These are phyloP conservation scores for Aspergillus hortae DNA, from an alignment of 2,329 filamentous ascomycete genomes.

Conservation along the genomic window DNA sequence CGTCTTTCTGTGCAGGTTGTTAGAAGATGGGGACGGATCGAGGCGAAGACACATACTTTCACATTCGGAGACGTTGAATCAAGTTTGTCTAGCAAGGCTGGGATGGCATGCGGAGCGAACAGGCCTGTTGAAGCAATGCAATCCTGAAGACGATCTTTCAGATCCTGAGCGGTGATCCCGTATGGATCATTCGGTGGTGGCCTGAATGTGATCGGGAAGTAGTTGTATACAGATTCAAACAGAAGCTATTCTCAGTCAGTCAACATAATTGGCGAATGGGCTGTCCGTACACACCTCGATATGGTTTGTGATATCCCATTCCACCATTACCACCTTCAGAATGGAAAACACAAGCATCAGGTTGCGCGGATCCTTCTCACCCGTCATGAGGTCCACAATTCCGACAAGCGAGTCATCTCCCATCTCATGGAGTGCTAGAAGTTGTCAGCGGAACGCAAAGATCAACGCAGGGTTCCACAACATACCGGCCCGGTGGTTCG, in stretches of 20 bases:
- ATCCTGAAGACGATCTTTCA: conserved; percentile 61
- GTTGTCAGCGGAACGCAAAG: conserved; percentile 6
- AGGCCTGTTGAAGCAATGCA: conserved; percentile 61
- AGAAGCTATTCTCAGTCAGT: conserved; percentile 40
- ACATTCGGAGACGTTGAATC: conserved; percentile 67
- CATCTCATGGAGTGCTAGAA: conserved; percentile 51
- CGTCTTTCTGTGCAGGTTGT: conserved; percentile 51
- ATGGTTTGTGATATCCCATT: conserved; percentile 62
- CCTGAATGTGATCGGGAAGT: conserved; percentile 69
- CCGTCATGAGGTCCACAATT: conserved; percentile 62
- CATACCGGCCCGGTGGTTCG: conserved; percentile 56
- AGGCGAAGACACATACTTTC: conserved; percentile 45
- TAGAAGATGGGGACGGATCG: conserved; percentile 14
- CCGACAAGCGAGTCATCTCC: conserved; percentile 59
- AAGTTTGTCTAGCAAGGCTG: conserved; percentile 65
- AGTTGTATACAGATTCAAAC: conserved; percentile 68
- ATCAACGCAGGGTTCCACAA: not conserved
- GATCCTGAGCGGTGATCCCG: conserved; percentile 64
- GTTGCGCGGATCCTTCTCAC: conserved; percentile 67
- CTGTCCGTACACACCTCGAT: conserved; percentile 47
- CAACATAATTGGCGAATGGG: not conserved
- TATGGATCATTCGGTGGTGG: conserved; percentile 68
- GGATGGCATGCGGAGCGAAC: conserved; percentile 65
- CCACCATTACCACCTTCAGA: conserved; percentile 62
- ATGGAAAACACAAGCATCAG: conserved; percentile 69